phyloP scores from a whole-genome alignment of 2,329 filamentous ascomycete species.

The Arthroderma sp. region DNA sequence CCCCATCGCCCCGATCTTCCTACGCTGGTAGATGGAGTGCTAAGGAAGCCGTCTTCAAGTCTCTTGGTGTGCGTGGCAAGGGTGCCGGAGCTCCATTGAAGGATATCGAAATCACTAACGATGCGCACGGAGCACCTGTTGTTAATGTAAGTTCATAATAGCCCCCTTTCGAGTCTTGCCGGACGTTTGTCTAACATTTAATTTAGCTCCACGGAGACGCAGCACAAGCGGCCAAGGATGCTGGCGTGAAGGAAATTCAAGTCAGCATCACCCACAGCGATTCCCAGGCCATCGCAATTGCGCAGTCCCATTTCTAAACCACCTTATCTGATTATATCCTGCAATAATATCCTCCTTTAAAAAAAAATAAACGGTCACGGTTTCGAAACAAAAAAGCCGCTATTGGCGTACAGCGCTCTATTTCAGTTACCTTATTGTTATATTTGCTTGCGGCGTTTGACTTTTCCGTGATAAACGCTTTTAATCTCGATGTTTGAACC shows the following conservation, averaged over 20 bases:
- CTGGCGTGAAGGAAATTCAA: conserved; percentile 74
- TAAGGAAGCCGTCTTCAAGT: conserved; percentile 98
- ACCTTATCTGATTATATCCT: neutral
- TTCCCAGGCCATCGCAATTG: conserved; percentile 84
- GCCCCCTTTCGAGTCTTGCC: conserved; percentile 6
- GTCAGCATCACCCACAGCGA: conserved; percentile 96
- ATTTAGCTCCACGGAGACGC: conserved; percentile 72
- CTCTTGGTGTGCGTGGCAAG: conserved; percentile 70
- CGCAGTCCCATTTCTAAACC: conserved; percentile 38
- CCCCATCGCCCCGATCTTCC: conserved; percentile 68
- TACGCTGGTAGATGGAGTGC: conserved; percentile 95
- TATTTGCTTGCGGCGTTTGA: too few relatives aligned
- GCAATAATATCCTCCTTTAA: too few relatives aligned
- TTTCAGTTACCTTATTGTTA: too few relatives aligned
- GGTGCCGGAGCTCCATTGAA: conserved; percentile 81
- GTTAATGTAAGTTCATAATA: conserved; percentile 58
- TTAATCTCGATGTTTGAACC: too few relatives aligned
- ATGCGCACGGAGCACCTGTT: conserved; percentile 67
- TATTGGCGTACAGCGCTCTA: too few relatives aligned
- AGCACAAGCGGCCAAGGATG: conserved; percentile 66
- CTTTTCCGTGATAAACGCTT: too few relatives aligned
- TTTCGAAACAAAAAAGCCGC: too few relatives aligned
- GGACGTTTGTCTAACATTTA: neutral
- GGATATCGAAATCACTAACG: conserved; percentile 84
- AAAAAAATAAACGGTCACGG: too few relatives aligned